Base-by-base conservation (phyloP, 225 moss, liverwort and hornwort genomes). In the Takakia lepidozioides region DNA sequence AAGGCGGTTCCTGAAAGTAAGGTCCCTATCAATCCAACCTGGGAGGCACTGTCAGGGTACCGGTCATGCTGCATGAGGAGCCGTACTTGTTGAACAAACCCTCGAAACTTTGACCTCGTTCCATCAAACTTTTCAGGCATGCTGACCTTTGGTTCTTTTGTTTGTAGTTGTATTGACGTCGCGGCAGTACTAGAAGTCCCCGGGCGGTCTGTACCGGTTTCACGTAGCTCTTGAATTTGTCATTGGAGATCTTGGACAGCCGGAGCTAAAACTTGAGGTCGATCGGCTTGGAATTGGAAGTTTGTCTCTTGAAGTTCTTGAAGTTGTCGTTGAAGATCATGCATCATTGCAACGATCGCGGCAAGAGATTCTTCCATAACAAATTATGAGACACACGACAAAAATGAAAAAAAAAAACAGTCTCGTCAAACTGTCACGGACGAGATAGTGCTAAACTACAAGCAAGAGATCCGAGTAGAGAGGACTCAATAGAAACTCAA, bases 51-150 rank as follows among this genome's bases (percentile, higher is more conserved):
- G 8, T 20, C 25, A 1, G 48, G 43, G 32, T 32, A 32, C 11
- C 32, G 11, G 11, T 32, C 11, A 22, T 7, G 43, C 16, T 44
- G 29, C 17, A 51, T 29, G 19, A 51, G 17, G n/a, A 51, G 2
- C 3, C 35, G 29, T 0, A 51, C 19, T 36, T 51, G 50, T 29
- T 51, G 29, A 36, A 28, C 17, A 36, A 51, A 51, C 4, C 21
- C 15, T 44, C 15, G 1, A 22, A 44, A 22, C 16, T 22, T 44
- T 18, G 43, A 18, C 8, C 43, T 18, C 14, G 18, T 46, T 46
- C 14, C 45, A 10, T 19, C 14, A 19, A 23, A 46, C 19, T 21
- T 46, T 23, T 51, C 21, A 7, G 18, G n/a, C 28, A 30, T 3
- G n/a, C 21, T 51, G 18, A 51, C 1, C 8, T 51, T 21, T 8